Evolutionary conservation across 768 basidiomycete genomes (phyloP).

Genomic region (Gautieria morchelliformis): DNA sequence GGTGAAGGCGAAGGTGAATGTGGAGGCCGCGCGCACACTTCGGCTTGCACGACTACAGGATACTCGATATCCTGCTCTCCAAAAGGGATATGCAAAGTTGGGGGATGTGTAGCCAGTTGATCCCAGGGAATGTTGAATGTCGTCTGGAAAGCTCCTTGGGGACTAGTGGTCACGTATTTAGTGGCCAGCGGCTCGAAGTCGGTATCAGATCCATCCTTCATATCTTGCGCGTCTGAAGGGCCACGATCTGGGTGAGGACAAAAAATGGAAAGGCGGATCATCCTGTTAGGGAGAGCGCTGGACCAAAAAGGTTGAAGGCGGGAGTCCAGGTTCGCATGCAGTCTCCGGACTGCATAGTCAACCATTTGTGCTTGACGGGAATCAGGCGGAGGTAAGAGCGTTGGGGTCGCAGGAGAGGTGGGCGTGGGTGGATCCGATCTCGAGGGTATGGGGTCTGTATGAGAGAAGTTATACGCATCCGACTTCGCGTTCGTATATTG

Average conservation of each 20-base stretch:
- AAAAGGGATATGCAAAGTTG: slow-evolving; percentile 46
- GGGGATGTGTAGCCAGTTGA: slow-evolving; percentile 50
- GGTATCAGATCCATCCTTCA: slow-evolving; percentile 12
- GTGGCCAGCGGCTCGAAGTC: slow-evolving; percentile 38
- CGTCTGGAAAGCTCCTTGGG: slow-evolving; percentile 67
- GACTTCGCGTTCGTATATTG: background rate
- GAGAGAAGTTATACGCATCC: background rate
- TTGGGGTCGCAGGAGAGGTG: background rate
- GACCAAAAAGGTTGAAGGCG: slow-evolving; percentile 79
- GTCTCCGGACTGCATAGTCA: slow-evolving; percentile 25
- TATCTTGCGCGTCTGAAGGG: slow-evolving; percentile 6
- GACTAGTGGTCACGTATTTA: slow-evolving; percentile 43
- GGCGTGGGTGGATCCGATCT: background rate
- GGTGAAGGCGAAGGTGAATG: slow-evolving; percentile 18
- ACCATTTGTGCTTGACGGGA: slow-evolving; percentile 11
- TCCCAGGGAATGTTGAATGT: slow-evolving; percentile 62
- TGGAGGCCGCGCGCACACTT: slow-evolving; percentile 33
- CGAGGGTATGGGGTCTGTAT: background rate
- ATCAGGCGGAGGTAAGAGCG: background rate
- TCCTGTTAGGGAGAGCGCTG: slow-evolving; percentile 53
- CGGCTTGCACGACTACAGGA: slow-evolving; percentile 44
- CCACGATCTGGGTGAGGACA: slow-evolving; percentile 25
- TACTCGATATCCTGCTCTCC: slow-evolving; percentile 42
- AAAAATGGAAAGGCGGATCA: slow-evolving; percentile 54
- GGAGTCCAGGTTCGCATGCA: slow-evolving; percentile 67